phyloP scores from a whole-genome alignment of 1,284 basidiomycete genomes.

The Athelia sp. region DNA sequence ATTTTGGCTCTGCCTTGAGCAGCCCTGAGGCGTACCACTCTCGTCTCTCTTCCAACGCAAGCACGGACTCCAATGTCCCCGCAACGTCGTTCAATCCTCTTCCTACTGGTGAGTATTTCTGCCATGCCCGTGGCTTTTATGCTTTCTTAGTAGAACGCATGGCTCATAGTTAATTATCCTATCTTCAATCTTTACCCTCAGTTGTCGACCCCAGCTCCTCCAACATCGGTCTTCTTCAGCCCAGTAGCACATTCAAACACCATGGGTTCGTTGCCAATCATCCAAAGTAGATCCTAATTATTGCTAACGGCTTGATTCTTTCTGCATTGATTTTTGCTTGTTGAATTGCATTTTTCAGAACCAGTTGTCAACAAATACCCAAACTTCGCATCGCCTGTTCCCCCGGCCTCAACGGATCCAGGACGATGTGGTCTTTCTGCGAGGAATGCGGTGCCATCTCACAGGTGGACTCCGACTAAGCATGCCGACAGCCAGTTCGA shows the following conservation, averaged over 20 bases:
- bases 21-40: background rate
- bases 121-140: background rate
- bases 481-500: no score
- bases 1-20: background rate
- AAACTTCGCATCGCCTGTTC: slow-evolving; percentile 32
- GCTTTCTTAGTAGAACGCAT: background rate
- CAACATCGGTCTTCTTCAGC: background rate
- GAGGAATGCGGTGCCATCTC: background rate
- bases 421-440: slow-evolving; percentile 7
- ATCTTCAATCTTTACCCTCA: background rate
- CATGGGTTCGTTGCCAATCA: background rate
- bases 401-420: slow-evolving; percentile 26
- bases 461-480: background rate
- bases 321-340: background rate
- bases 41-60: background rate
- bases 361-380: background rate
- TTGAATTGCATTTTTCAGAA: background rate
- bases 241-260: background rate
- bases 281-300: background rate
- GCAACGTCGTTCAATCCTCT: background rate
- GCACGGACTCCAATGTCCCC: background rate
- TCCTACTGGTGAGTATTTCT: background rate
- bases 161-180: slow-evolving; percentile 1
- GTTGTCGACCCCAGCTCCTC: background rate
- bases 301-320: background rate